Evolutionary conservation across 345 rosid species (phyloP), one percentile per base, ranked within the genome.

Genomic region (Triadica sebifera): DNA sequence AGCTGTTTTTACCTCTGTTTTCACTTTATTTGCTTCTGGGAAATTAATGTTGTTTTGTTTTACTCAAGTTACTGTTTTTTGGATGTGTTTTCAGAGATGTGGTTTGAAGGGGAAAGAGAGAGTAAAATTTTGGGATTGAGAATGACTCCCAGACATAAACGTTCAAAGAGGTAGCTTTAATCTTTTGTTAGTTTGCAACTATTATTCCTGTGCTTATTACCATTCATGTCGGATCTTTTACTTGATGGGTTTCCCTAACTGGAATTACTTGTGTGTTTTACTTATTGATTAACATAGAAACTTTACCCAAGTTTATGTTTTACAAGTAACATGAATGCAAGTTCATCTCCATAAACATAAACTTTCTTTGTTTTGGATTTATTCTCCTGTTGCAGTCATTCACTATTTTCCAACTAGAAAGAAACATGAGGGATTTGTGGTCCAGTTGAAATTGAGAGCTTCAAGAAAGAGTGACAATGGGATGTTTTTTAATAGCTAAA

Each of bases 121-220:
- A 68, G 81, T 76, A 86, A 83, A 83, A 81, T 85, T 84, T 64
- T 86, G 83, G 94, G 89, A 66, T 66, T 82, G 81, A 86, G 84
- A 76, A 69, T 82, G 85, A 78, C 77, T 67, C 70, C 85, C 15
- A 73, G 70, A 61, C 96, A 95, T 87, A 88, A 87, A 83, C 96
- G 98, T 84, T 89, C 96, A 70, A 89, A 90, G 83, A 95, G 99
- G 99, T 95, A 80, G 49, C 66, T 51, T 72, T 8, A 57, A 12
- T 61, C 65, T 45, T 77, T 75, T 69, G 80, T 74, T 79, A 47
- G 59, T 70, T 85, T 80, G 79, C 60, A 70, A 57, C 77, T 67
- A 74, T 65, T 71, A 12, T 56, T 52, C 47, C 62, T 46, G 66
- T 73, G 37, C 72, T 63, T 45, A 37, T 73, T 67, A 61, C 75